Base-by-base conservation (phyloP, 192 early-diverging fungal species). In the Funneliformis geosporum region DNA sequence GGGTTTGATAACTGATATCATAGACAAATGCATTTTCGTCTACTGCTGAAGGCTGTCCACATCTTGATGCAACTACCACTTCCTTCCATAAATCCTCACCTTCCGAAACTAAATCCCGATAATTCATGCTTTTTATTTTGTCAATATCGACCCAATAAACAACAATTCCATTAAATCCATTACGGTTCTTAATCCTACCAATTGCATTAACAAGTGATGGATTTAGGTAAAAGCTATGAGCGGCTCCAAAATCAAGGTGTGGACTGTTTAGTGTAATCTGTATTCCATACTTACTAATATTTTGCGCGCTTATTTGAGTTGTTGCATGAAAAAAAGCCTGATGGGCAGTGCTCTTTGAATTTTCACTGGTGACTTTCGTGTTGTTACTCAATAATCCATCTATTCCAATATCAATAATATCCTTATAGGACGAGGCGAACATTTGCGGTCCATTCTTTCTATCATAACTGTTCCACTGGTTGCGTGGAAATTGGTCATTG, bases 41-140 rank as follows among this genome's bases (percentile, higher is more conserved):
- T 3, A 69, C 40, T 42, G 2, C 39, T 2, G 50, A 73, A 4
- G 0, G 0, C 21, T 74, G 73, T n/a, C 0, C 0, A 55, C 28
- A 74, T 59, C 73, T 74, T 21, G 47, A 59, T 0, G 44, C 46
- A 73, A 73, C 23, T 3, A 59, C 46, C 44, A 59, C 27, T 0
- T 27, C 21, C 11, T 27, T 74, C n/a, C 46, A 55, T 16, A 25
- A 39, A 72, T 50, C 70, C 0, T 72, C 50, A 21, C 46, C 25
- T 74, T 62, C 69, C 0, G 39, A n/a, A 71, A 71, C 39, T 18
- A 71, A 2, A 71, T 71, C 42, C 4, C 69, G 25, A 42, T 71
- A 33, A 1, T 21, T 42, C 69, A 71, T 71, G 39, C 69, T 9
- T 71, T 71, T 46, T 0, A 71, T 42, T 71, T 12, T 71, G 4